Evolutionary conservation across 805 yeast species (phyloP).

Genomic region (Jamesozyma piceae): DNA sequence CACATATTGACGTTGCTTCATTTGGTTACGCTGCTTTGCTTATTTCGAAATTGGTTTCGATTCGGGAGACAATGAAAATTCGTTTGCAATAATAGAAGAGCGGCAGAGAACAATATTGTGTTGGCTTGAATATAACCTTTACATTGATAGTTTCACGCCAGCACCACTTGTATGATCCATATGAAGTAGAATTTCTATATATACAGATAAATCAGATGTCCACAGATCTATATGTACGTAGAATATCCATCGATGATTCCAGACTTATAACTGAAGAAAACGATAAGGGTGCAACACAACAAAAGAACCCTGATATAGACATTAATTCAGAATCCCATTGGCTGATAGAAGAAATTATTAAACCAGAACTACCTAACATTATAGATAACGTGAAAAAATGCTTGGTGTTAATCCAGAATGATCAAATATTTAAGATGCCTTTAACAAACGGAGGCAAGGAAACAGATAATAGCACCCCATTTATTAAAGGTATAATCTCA

Average conservation of each 20-base stretch:
- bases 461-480: slow-evolving; percentile 7
- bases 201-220: no score
- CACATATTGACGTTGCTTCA: no score
- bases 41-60: no score
- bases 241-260: background rate
- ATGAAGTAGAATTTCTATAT: no score
- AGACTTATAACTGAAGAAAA: background rate
- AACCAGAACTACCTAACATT: slow-evolving; percentile 40
- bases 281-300: background rate
- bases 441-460: slow-evolving; percentile 24
- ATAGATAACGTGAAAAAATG: slow-evolving; percentile 37
- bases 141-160: no score
- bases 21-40: no score
- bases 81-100: no score
- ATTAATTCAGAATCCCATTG: slow-evolving; percentile 30
- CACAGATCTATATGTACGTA: background rate
- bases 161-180: no score
- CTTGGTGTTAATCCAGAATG: slow-evolving; percentile 31
- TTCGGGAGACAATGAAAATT: no score
- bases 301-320: background rate
- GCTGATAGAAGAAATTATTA: slow-evolving; percentile 38
- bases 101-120: no score
- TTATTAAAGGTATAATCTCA: slow-evolving; percentile 49
- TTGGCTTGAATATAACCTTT: no score
- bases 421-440: slow-evolving; percentile 45